Evolutionary conservation across 179 eudicot species (phyloP), one percentile per base, ranked within the genome.

Genomic region (Spinacia oleracea): DNA sequence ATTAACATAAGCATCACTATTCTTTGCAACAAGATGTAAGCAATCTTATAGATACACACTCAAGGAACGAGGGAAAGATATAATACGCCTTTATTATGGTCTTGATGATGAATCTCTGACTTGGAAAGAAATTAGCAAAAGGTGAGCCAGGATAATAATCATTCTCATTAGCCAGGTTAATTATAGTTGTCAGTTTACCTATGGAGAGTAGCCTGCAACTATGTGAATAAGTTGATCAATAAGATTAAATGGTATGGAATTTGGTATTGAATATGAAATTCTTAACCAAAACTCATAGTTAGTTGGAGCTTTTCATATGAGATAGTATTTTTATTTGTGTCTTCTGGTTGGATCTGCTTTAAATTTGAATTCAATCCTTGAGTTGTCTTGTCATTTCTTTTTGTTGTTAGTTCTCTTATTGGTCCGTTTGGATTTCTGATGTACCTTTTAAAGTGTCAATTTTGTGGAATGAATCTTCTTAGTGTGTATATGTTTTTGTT

Each of bases 61-160:
- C 35, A 75, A 89, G 76, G 90, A 89, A 79, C 85, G 97, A 77
- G 98, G 93, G 87, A 89, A 82, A 78, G 89, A 86, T 29, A 91
- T 93, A 25, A 86, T 96, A 87, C 96, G 97, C 35, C 97, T 91
- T 34, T 96, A 96, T 81, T 87, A 90, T 77, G 98, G 98, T 60
- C 81, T 96, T 75, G 93, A 93, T 76, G 86, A 82, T 27, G 97
- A 91, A 87, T 85, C 88, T 78, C 92, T 93, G 45, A 96, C 96
- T 40, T 96, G 98, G 99, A 98, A 96, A 84, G 99, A 96, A 82
- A 96, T 96, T 63, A 86, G 99, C 77, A 91, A 85, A 89, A 84
- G 96, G 99, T 96, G 65, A 72, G 91, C 58, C 21, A 43, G 29
- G 5, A 9, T 29, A 6, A 6, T 29, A 20, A 63, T 48, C 72